Conservation (phyloP, 2,329 filamentous ascomycete species). For the Phaeophleospora eucalypticola region DNA sequence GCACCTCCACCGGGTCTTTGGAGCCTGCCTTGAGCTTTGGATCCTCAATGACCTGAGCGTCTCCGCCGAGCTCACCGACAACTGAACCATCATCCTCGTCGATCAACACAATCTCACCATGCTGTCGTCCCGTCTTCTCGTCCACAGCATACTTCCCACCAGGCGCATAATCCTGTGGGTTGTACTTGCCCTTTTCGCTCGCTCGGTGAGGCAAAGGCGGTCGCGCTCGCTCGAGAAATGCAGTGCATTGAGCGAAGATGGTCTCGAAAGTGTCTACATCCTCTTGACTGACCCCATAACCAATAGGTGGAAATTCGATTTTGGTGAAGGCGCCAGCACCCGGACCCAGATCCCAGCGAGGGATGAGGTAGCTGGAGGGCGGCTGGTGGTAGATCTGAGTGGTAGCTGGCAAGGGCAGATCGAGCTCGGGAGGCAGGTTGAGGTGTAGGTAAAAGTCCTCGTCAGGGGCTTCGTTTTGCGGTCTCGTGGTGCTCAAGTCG, state of each 20-base stretch:
- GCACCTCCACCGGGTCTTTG: conserved; percentile 82
- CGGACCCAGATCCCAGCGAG: conserved; percentile 87
- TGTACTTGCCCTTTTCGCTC: conserved; percentile 54
- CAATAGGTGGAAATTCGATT: conserved; percentile 77
- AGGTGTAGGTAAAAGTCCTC: conserved; percentile 97
- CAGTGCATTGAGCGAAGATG: conserved; percentile 94
- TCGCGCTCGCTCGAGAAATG: conserved; percentile 80
- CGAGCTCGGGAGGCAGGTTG: conserved; percentile 88
- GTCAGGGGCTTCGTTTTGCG: conserved; percentile 56
- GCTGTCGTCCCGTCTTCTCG: conserved; percentile 32
- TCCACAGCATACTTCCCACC: conserved; percentile 62
- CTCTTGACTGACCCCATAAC: conserved; percentile 75
- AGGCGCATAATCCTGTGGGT: conserved; percentile 73
- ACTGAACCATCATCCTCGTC: conserved; percentile 96
- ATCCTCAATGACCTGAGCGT: conserved; percentile 76
- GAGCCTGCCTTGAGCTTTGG: conserved; percentile 74
- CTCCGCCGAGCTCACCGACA: conserved; percentile 82
- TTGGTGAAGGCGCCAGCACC: conserved; percentile 87
- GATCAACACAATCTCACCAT: conserved; percentile 80
- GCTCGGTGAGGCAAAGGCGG: conserved; percentile 46
- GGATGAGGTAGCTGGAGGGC: conserved; percentile 87
- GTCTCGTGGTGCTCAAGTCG: conserved; percentile 53
- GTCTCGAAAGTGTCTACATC: conserved; percentile 96
- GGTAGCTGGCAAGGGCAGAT: conserved; percentile 86
- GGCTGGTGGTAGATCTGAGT: conserved; percentile 98